Conservation (phyloP, 106 monocot genomes). For the Dioscorea dumetorum region DNA sequence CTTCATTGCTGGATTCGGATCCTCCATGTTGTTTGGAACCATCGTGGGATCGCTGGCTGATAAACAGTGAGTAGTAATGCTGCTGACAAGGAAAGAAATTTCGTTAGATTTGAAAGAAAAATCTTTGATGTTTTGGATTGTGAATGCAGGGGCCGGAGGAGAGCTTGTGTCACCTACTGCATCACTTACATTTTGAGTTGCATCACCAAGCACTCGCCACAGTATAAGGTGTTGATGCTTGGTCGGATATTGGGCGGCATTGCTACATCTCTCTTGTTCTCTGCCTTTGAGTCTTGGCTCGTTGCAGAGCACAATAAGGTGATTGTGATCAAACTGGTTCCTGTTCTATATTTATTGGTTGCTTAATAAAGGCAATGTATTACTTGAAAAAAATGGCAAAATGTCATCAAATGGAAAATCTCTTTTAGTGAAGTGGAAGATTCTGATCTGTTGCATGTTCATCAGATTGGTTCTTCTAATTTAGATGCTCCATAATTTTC, state of each 20-base stretch:
- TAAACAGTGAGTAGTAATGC: conserved; percentile 43
- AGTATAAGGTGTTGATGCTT: conserved; percentile 87
- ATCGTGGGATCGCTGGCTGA: conserved; percentile 96
- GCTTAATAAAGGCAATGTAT: too few relatives aligned
- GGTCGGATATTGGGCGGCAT: conserved; percentile 91
- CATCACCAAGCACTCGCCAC: conserved; percentile 87
- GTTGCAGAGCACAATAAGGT: conserved; percentile 98
- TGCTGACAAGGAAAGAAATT: not conserved
- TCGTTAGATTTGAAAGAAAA: not conserved
- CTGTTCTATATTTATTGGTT: too few relatives aligned
- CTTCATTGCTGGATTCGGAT: conserved; percentile 97
- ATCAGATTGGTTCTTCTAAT: too few relatives aligned
- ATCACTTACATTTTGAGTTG: conserved; percentile 96
- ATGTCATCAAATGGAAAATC: too few relatives aligned
- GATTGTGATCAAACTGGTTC: not conserved
- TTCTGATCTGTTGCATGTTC: too few relatives aligned
- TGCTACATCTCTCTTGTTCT: conserved; percentile 90
- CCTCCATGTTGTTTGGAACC: conserved; percentile 97
- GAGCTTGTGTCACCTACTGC: conserved; percentile 94
- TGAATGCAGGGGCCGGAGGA: conserved; percentile 75
- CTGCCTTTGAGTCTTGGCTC: conserved; percentile 98
- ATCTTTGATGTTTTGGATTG: not conserved
- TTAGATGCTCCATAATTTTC: too few relatives aligned
- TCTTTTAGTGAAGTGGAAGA: too few relatives aligned
- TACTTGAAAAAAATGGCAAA: too few relatives aligned